Percentiles rank a stretch among this genome's conserved stretches.
These are phyloP conservation scores for Xylariaceae sp. DNA, from an alignment of 2,329 filamentous ascomycete species.

Conservation along the genomic window DNA sequence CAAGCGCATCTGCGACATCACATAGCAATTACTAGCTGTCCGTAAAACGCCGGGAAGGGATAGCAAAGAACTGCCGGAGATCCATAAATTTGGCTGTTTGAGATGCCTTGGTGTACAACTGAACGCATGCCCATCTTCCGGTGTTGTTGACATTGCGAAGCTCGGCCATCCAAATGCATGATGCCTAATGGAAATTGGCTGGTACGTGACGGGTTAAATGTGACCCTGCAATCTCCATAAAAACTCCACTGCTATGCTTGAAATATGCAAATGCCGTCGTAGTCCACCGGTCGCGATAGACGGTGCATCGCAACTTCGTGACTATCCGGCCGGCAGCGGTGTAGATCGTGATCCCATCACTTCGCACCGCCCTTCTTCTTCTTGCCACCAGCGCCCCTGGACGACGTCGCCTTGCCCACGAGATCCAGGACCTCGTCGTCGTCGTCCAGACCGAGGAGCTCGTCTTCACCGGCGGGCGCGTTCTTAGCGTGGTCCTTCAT, in stretches of 20 bases:
- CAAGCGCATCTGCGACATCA: conserved; percentile 11
- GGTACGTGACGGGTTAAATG: conserved; percentile 20
- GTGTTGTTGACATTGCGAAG: not conserved
- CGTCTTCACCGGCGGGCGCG: conserved; percentile 33
- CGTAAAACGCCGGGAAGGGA: no score
- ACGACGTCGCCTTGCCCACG: conserved; percentile 22
- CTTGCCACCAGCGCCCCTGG: conserved; percentile 29
- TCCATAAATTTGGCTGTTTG: no score
- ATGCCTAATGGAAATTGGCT: conserved; percentile 1
- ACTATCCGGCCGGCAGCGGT: not conserved
- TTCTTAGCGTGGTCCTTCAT: conserved; percentile 28
- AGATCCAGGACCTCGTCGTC: conserved; percentile 40
- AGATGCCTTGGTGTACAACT: no score
- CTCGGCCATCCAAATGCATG: not conserved
- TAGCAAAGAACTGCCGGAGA: no score
- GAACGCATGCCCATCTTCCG: conserved; percentile 13
- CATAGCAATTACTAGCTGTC: conserved; percentile 1
- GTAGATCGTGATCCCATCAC: conserved; percentile 2
- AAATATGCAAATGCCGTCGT: conserved; percentile 22
- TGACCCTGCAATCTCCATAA: conserved; percentile 26
- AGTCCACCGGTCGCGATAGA: conserved; percentile 3
- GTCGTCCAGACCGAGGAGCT: conserved; percentile 41
- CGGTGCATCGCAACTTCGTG: not conserved
- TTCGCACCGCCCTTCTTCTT: conserved; percentile 32
- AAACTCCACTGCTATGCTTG: conserved; percentile 36